phyloP scores from a whole-genome alignment of 148 eudicot genomes.

The Polygonum aviculare region DNA sequence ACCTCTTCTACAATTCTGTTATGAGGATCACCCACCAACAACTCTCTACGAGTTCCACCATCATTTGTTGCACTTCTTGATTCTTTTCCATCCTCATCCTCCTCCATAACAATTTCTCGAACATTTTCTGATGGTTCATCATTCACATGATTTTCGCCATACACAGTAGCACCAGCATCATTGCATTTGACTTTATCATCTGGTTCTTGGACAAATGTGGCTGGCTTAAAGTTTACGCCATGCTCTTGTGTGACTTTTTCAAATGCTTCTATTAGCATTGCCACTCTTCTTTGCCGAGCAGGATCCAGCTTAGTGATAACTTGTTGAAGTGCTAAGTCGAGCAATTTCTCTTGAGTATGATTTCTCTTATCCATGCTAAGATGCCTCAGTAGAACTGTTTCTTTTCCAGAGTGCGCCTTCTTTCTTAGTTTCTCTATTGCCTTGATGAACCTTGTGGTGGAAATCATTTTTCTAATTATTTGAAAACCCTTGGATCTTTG shows the following conservation, averaged over 20 bases:
- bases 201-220: background rate
- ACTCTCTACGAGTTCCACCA: background rate
- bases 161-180: background rate
- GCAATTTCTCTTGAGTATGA: conserved; percentile 65
- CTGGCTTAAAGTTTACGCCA: conserved; percentile 30
- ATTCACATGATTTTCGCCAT: background rate
- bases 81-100: background rate
- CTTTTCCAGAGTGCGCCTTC: conserved; percentile 22
- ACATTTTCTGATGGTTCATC: background rate
- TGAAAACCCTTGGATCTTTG: background rate
- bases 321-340: conserved; percentile 57
- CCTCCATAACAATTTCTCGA: no score
- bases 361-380: background rate
- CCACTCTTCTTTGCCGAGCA: conserved; percentile 30
- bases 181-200: background rate
- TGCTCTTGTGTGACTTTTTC: conserved; percentile 55
- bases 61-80: background rate
- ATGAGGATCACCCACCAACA: background rate
- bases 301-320: conserved; percentile 9
- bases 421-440: conserved; percentile 4
- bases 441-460: conserved; percentile 6
- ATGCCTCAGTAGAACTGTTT: conserved; percentile 16
- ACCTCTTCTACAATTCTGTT: background rate
- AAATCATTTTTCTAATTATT: background rate
- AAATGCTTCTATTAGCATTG: conserved; percentile 74